Evolutionary conservation across 371 early-diverging fungal species (phyloP), one percentile per base, ranked within the genome.

Genomic region (Nematocida sp.): DNA sequence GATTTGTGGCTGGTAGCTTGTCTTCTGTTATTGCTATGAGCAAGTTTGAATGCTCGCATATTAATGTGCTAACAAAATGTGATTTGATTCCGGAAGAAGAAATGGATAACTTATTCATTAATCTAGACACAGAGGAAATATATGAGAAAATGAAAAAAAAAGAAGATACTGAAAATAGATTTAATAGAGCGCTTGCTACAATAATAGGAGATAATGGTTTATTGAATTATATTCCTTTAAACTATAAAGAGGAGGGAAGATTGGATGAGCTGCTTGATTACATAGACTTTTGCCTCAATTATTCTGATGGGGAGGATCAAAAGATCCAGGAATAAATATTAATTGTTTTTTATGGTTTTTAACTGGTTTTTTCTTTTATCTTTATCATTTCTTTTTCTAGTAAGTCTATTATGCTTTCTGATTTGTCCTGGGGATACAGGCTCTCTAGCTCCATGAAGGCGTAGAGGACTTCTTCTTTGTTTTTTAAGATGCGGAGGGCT

Each of bases 11-110:
- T 23, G 68, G 61, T 25, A 53, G 55, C 11, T 18, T 77, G 18
- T 56, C 66, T 13, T 55, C 68, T 20, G 55, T 45, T 3, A 77
- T 77, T 55, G 55, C 66, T 2, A 67, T 77, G 77, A 18, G 28
- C 16, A 65, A 67, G 59, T 65, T 77, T 77, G 77, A 77, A 56
- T 38, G 68, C 1, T 68, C 77, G 26, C 68, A 66, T 36, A 60
- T 77, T 20, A 77, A 77, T 33, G 38, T 77, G 20, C 33, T 77
- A 18, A 77, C 66, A 26, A 77, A 77, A 50, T 77, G 77, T 55
- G 77, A 77, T 36, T 26, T 77, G 28, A 55, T 77, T 5, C 4
- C 16, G 0, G 40, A 68, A 7, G 68, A 45, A 20, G 56, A 77
- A 18, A n/a, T 65, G 16, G 77, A 77, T 1, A 68, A 69, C 0